Evolutionary conservation across 306 rosid genomes (phyloP).

Genomic region (Fragaria iinumae): DNA sequence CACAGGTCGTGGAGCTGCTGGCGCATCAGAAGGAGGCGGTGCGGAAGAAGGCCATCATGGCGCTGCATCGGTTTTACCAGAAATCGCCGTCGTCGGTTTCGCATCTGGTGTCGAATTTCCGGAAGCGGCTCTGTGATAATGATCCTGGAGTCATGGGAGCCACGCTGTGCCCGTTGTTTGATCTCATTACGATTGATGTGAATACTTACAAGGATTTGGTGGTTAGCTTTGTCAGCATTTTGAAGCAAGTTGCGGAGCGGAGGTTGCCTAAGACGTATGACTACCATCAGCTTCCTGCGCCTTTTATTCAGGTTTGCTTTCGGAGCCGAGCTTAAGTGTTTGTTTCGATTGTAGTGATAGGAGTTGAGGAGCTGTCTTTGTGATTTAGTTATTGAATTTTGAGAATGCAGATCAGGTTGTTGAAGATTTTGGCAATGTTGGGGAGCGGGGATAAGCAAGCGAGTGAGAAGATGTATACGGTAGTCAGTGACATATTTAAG

Average conservation of each 20-base stretch:
- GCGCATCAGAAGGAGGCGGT: slow-evolving; percentile 78
- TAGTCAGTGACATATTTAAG: slow-evolving; percentile 77
- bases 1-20: slow-evolving; percentile 80
- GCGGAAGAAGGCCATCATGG: slow-evolving; percentile 88
- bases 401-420: slow-evolving; percentile 72
- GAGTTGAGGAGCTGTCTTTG: background rate
- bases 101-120: slow-evolving; percentile 65
- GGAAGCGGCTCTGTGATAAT: slow-evolving; percentile 77
- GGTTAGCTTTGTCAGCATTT: slow-evolving; percentile 77
- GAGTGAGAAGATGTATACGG: slow-evolving; percentile 83
- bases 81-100: slow-evolving; percentile 76
- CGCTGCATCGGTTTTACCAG: slow-evolving; percentile 77
- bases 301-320: slow-evolving; percentile 68
- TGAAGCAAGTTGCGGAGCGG: slow-evolving; percentile 84
- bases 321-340: background rate
- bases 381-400: background rate
- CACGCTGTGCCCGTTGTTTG: slow-evolving; percentile 70
- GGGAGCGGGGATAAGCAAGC: slow-evolving; percentile 89
- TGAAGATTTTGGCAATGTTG: slow-evolving; percentile 79
- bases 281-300: slow-evolving; percentile 92
- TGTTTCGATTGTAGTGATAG: background rate
- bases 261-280: slow-evolving; percentile 85
- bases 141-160: slow-evolving; percentile 99
- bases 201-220: slow-evolving; percentile 77
- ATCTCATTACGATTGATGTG: slow-evolving; percentile 58